Base-by-base conservation (phyloP, 495 filamentous ascomycete genomes). In the Acidomyces sp. region DNA sequence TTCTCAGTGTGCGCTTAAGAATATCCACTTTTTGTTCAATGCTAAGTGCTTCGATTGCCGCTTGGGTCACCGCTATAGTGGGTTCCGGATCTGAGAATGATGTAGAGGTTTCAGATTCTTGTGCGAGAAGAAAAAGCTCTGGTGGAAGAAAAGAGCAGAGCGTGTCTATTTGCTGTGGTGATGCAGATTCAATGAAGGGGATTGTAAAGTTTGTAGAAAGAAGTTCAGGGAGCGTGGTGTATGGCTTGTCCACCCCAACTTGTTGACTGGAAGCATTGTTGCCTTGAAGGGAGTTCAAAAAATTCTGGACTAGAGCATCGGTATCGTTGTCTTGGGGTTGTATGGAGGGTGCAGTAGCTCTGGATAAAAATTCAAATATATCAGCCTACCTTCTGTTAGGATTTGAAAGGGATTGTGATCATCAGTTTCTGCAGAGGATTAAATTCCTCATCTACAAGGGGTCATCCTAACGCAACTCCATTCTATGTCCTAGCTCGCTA, bases 141-240 rank as follows among this genome's bases (percentile, higher is more conserved):
- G 75, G 72, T 5, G 90, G 92, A 9, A 99, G 67, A 55, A 80
- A 80, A 54, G 60, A 70, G 45, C 93, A 68, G 6, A 95, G 70
- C 37, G 72, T 67, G 60, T 94, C 77, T 34, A 93, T 66, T 31
- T 77, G 70, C 32, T 70, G 55, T 25, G 68, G 64, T 20, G 75
- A 62, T 28, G 81, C 74, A 18, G 68, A 59, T n/a, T 81, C 75
- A 29, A 93, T 65, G 52, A 81, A 72, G 9, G 82, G 77, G 7
- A 93, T 65, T 0, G 88, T 94, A 29, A 70, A 75, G 19, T 77
- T 64, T 1, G 85, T 64, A 21, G 80, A 68, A 28, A 97, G 74
- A 11, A 97, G 75, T 51, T 97, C 88, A 48, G 78, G 77, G 23
- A 97, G 75, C 22, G 87, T 82, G 21, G 87, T 87, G 56, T 78